Percentiles rank a stretch among this genome's conserved stretches.
Evolutionary conservation across 805 yeast genomes (phyloP).

Genomic region (Candida broadrunensis): DNA sequence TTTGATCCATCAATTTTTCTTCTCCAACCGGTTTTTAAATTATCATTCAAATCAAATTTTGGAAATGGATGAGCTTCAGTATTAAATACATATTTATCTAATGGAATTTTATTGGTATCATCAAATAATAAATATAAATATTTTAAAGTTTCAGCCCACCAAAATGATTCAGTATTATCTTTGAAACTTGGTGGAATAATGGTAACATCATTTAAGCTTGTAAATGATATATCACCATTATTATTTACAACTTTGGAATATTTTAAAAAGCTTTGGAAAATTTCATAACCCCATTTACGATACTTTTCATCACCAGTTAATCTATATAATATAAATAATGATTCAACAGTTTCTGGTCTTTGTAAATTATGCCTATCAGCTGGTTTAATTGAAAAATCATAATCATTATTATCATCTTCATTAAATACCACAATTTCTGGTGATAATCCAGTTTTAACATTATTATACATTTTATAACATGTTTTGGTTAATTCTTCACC

Average conservation of each 20-base stretch:
- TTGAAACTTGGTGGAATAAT: slow-evolving; percentile 46
- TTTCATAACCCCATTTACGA: slow-evolving; percentile 87
- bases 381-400: slow-evolving; percentile 68
- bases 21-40: slow-evolving; percentile 62
- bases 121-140: slow-evolving; percentile 79
- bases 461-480: slow-evolving; percentile 82
- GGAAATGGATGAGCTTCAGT: slow-evolving; percentile 96
- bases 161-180: slow-evolving; percentile 87
- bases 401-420: slow-evolving; percentile 36
- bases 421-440: slow-evolving; percentile 91
- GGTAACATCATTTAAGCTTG: slow-evolving; percentile 68
- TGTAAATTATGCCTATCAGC: slow-evolving; percentile 81
- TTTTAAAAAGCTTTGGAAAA: slow-evolving; percentile 66
- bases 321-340: slow-evolving; percentile 74
- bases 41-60: slow-evolving; percentile 49
- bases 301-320: slow-evolving; percentile 78
- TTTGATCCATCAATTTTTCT: slow-evolving; percentile 27
- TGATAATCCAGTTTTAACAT: slow-evolving; percentile 66
- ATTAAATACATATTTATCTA: slow-evolving; percentile 73
- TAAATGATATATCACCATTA: slow-evolving; percentile 48
- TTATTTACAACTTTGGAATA: slow-evolving; percentile 48
- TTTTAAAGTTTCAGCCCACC: slow-evolving; percentile 92
- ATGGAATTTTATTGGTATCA: slow-evolving; percentile 57
- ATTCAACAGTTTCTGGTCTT: slow-evolving; percentile 92
- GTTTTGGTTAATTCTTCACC: slow-evolving; percentile 76